phyloP scores from a whole-genome alignment of 129 eudicot species.

The Lactuca sativa region DNA sequence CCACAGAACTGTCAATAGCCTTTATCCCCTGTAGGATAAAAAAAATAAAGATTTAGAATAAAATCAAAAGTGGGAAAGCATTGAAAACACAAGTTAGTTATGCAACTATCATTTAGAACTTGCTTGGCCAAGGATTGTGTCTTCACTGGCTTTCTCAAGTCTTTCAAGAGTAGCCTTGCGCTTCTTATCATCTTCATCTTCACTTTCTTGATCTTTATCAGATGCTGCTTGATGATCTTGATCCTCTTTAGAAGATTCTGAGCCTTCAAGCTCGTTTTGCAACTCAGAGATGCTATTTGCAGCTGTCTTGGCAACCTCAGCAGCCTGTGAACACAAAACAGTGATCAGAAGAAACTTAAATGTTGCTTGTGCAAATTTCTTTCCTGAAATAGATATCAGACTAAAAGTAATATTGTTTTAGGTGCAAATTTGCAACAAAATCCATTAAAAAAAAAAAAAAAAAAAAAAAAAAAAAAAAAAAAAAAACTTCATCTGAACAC shows the following conservation, averaged over 20 bases:
- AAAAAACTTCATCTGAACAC: too few species aligned
- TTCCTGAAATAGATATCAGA: background rate
- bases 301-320: constrained; percentile 80
- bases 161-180: constrained; percentile 74
- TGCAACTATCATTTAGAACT: constrained; percentile 16
- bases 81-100: background rate
- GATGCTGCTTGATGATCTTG: constrained; percentile 46
- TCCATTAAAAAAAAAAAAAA: background rate
- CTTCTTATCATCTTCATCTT: constrained; percentile 61
- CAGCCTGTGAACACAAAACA: constrained; percentile 53
- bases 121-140: constrained; percentile 88
- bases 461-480: too few species aligned
- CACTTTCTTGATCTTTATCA: constrained; percentile 58
- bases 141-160: constrained; percentile 90
- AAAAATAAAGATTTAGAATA: background rate
- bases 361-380: background rate
- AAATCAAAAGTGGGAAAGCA: background rate
- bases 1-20: constrained; percentile 75
- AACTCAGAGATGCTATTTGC: constrained; percentile 70
- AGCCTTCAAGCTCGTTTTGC: constrained; percentile 51
- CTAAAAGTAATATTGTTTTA: too few species aligned
- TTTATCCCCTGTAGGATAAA: constrained; percentile 68
- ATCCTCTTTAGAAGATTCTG: constrained; percentile 65
- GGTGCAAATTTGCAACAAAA: background rate
- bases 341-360: background rate